Evolutionary conservation across 1,284 basidiomycete species (phyloP), one percentile per base, ranked within the genome.

Genomic region (Veloporphyrellus conicus): DNA sequence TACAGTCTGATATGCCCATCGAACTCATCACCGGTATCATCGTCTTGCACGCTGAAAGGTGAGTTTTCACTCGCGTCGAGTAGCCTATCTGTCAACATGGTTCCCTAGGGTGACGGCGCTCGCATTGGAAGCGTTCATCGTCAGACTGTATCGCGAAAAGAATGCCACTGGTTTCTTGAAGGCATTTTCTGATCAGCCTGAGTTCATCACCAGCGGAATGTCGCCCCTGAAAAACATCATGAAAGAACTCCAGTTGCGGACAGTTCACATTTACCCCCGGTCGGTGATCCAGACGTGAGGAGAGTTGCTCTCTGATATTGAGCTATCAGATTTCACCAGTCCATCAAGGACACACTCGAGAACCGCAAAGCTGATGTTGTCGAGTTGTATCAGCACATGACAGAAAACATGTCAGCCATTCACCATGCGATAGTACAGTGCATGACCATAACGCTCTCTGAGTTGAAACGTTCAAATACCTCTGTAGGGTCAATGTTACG

Each of bases 151-250:
- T 61, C 80, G 93, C 37, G 85, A 94, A 63, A 82, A 86, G 68
- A 97, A 97, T 68, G 72, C 79, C 66, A 78, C 76, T 6, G 95
- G 94, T 2, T 99, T 98, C 66, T 71, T 97, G 54, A 98, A 99
- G 68, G 96, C 93, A 0, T 98, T 99, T 63, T 93, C 93, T 0
- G 95, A 98, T 65, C 87, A 97, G 58, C 93, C 95, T 0, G 95
- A 99, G 64, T 82, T 87, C 50, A 96, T 99, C 53, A 93, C 89
- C 0, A 90, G 84, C 55, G 94, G 94, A 0, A 71, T 98, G 61
- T 92, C 88, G 1, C 94, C 95, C 0, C 71, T 99, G 16, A 89
- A 89, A 60, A 93, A 87, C 40, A 90, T 96, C 52, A 84, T 99
- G 76, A 90, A 93, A 54, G 93, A 96, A 64, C 77, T 99, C 4